A percentile compares a stretch with the other conserved stretches of the same genome.
phyloP scores from a whole-genome alignment of 768 basidiomycete genomes.

The Agaricus subrufescens region DNA sequence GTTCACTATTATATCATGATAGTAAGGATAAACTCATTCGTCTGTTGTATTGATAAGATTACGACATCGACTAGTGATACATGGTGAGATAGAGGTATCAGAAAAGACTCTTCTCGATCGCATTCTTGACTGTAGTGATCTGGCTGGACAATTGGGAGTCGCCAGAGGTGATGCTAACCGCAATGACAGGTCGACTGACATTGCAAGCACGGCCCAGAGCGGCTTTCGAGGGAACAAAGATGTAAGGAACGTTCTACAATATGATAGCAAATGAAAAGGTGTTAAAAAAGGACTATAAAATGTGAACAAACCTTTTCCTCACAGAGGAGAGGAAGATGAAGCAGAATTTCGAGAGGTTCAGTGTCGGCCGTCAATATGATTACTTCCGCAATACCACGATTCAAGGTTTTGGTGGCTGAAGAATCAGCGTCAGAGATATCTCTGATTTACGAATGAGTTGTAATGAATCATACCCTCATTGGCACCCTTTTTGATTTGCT shows the following conservation, averaged over 20 bases:
- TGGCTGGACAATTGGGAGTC: constrained; percentile 90
- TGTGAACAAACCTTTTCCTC: constrained; percentile 81
- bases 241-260: constrained; percentile 88
- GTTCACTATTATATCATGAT: background rate
- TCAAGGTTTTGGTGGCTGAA: constrained; percentile 93
- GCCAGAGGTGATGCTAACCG: constrained; percentile 94
- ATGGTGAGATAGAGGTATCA: constrained; percentile 17
- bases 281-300: background rate
- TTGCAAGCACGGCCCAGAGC: constrained; percentile 95
- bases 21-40: background rate
- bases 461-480: constrained; percentile 70
- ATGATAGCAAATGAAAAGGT: constrained; percentile 4
- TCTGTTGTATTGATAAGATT: background rate
- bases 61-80: background rate
- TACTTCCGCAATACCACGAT: constrained; percentile 97
- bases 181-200: constrained; percentile 91
- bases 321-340: constrained; percentile 95
- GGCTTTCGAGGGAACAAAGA: constrained; percentile 93
- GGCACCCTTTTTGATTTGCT: constrained; percentile 97
- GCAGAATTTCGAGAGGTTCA: constrained; percentile 94
- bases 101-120: constrained; percentile 65
- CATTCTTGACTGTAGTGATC: constrained; percentile 80
- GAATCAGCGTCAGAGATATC: background rate
- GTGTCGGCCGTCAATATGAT: constrained; percentile 96
- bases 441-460: no score